Evolutionary conservation across 2,329 filamentous ascomycete genomes (phyloP), one percentile per base, ranked within the genome.

Genomic region (Fusarium cicatricum): DNA sequence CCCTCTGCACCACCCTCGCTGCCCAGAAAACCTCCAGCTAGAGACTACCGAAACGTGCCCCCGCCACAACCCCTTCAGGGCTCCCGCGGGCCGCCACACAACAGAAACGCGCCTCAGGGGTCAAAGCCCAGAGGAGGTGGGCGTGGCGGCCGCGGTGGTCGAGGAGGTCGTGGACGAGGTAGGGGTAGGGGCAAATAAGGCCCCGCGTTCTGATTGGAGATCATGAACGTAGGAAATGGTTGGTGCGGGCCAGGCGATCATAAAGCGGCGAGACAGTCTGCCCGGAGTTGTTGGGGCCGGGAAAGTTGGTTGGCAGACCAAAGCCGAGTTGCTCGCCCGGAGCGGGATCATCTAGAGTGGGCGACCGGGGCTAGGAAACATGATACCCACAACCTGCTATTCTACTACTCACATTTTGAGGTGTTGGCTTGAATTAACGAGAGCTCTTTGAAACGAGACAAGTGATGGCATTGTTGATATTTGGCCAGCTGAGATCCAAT

Each of bases 21-120:
- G 11, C 72, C 72, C 5, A 46, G 70, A 32, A 73, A 69, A 46
- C 72, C 72, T 23, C 71, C 72, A 42, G 26, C 63, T 14, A 62
- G 62, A 51, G 60, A 66, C 39, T 74, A 69, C 38, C 68, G 63
- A 17, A 68, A 65, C 19, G 68, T 68, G n/a, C 72, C 70, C 17
- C 70, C 71, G 11, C 71, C 71, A 23, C 58, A 62, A 12, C 53
- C 52, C 23, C 52, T 50, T 9, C 68, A 68, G 49, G 39, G 40
- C 29, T 41, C 48, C 8, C 51, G 54, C 17, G 64, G 58, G 33
- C 52, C 55, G 34, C 34, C 62, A 33, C 36, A 58, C 46, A 52
- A 33, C 21, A 41, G 44, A 21, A 67, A 61, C 41, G 55, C 46
- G 41, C 52, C 69, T 19, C 61, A 66, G 16, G 59, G 62, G 10